Conservation (phyloP, 345 rosid genomes). For the Gossypium thurberi region DNA sequence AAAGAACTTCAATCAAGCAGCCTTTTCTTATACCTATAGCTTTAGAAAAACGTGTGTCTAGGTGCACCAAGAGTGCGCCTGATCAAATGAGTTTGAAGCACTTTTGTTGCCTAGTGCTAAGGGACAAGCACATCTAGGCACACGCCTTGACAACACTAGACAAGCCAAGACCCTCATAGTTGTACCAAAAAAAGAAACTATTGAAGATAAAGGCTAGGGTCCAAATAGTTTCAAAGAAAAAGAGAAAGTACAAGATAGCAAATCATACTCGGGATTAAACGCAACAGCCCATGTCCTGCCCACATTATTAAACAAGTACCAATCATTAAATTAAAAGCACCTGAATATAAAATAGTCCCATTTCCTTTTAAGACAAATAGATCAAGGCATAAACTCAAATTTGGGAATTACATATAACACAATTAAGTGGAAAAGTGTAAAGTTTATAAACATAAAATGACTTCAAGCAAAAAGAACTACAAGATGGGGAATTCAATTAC, state of each 20-base stretch:
- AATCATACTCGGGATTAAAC: conserved; percentile 78
- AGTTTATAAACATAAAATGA: conserved; percentile 12
- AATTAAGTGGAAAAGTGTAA: not conserved
- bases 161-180: not conserved
- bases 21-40: too few species aligned
- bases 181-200: not conserved
- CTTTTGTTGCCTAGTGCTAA: too few species aligned
- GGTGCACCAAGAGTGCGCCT: too few species aligned
- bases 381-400: not conserved
- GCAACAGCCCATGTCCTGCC: conserved; percentile 88
- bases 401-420: conserved; percentile 1
- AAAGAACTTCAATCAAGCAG: too few species aligned
- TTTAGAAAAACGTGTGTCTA: too few species aligned
- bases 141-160: too few species aligned
- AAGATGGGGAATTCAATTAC: conserved; percentile 27
- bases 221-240: not conserved
- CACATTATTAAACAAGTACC: conserved; percentile 17
- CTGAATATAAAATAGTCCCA: not conserved
- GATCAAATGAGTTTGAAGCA: too few species aligned
- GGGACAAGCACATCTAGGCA: too few species aligned
- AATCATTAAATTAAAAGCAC: conserved; percentile 10
- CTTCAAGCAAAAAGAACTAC: conserved; percentile 6
- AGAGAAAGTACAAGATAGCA: conserved; percentile 49
- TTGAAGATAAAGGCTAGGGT: not conserved
- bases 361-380: not conserved